These are phyloP conservation scores for Pseudoneurospora amorphoporcata DNA, from an alignment of 495 filamentous ascomycete species.

Conservation along the genomic window DNA sequence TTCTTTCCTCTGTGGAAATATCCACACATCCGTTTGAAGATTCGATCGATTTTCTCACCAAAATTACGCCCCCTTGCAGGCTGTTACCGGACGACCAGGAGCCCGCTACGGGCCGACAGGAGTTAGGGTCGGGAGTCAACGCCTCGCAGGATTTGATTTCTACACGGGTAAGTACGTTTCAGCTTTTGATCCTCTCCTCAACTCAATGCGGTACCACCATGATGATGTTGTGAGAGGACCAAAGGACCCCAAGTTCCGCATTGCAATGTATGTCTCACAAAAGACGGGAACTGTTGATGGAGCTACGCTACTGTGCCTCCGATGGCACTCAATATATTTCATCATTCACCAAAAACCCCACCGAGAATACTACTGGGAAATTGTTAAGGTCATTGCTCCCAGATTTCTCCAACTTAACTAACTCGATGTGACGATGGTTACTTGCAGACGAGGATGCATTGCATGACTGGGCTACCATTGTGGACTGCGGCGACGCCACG, in stretches of 20 bases:
- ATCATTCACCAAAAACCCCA: background rate
- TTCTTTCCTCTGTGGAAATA: background rate
- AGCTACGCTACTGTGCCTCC: background rate
- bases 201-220: background rate
- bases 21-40: background rate
- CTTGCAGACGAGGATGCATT: background rate
- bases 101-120: constrained; percentile 75
- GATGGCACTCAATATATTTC: background rate
- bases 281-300: background rate
- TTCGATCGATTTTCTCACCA: background rate
- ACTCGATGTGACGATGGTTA: background rate
- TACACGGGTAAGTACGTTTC: constrained; percentile 19
- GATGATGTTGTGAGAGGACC: background rate
- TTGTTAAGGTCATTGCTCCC: background rate
- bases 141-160: constrained; percentile 19
- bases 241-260: background rate
- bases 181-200: background rate
- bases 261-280: background rate
- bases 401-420: background rate
- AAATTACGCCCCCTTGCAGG: background rate
- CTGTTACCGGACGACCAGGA: constrained; percentile 44
- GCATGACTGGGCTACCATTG: constrained; percentile 23
- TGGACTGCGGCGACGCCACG: constrained; percentile 71
- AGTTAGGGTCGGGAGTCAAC: constrained; percentile 58
- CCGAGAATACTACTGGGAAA: background rate